Base-by-base conservation (phyloP, 805 yeast species). In the Zygosaccharomyces gambellarensis region DNA sequence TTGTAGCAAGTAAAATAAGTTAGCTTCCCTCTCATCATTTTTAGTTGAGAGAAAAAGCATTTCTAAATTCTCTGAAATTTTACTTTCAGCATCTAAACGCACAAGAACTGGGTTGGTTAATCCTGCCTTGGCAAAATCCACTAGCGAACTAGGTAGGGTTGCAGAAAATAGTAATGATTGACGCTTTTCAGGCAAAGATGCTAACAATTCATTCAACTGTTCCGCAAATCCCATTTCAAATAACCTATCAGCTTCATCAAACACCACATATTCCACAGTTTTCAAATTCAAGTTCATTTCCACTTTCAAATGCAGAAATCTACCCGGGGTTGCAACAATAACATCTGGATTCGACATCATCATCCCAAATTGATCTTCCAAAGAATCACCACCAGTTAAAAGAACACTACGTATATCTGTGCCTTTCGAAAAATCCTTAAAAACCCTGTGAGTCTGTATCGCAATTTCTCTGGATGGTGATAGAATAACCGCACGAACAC, bases 391-490 rank as follows among this genome's bases (percentile, higher is more conserved):
- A 72, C 99, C 99, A 50, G 95, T 92, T 28, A 94, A 72, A 45
- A 90, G 74, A 11, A 86, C 81, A 14, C 88, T 74, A 59, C 97
- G 79, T 56, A 94, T 75, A 61, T 89, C 95, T 0, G 95, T 82
- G 5, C 95, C 95, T 51, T 74, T 80, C 12, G 90, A 71, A 65
- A 94, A 92, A 48, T 94, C 99, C 61, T 87, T 88, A 31, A 92
- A 84, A 51, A 88, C 95, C 62, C 82, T 88, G 63, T 79, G 79
- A 0, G 99, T 94, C 69, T 94, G 99, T 59, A 87, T 68, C 0
- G 99, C 99, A 70, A 94, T 75, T 70, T 94, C 99, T 78, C 99
- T 83, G 52, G 95, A 87, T 19, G 99, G 99, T 0, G 98, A 87
- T 49, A 94, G 68, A 49, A 94, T 83, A 31, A 94, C 75, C 0